These are phyloP conservation scores for Gossypium stocksii DNA, from an alignment of 345 rosid genomes.

Conservation along the genomic window DNA sequence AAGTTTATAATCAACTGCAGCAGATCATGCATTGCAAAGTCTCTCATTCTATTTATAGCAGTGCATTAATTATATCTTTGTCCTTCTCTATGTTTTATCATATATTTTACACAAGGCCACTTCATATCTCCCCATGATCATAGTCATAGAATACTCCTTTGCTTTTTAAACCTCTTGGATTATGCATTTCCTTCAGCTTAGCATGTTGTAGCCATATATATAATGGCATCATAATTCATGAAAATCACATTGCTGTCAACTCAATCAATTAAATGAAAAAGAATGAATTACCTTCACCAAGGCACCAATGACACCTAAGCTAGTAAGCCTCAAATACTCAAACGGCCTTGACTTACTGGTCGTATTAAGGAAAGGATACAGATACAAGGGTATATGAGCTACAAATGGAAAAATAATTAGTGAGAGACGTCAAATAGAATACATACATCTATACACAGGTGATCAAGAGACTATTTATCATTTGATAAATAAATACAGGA, in stretches of 20 bases:
- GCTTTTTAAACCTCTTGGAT: neutral
- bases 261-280: slow-evolving; percentile 3
- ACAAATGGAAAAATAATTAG: slow-evolving; percentile 24
- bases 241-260: slow-evolving; percentile 1
- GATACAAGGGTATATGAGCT: slow-evolving; percentile 95
- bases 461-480: neutral
- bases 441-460: neutral
- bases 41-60: neutral
- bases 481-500: neutral
- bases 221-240: neutral
- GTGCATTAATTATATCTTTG: neutral
- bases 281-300: slow-evolving; percentile 75
- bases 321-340: slow-evolving; percentile 90
- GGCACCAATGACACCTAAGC: slow-evolving; percentile 99
- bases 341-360: slow-evolving; percentile 95
- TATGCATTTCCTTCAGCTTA: neutral
- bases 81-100: neutral
- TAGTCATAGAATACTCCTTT: neutral
- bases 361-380: slow-evolving; percentile 91
- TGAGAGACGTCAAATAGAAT: slow-evolving; percentile 1
- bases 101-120: neutral
- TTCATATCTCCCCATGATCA: neutral
- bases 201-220: neutral
- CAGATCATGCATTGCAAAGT: neutral
- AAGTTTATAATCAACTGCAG: neutral